Percentiles rank a stretch among this genome's conserved stretches.
phyloP scores from a whole-genome alignment of 2,329 filamentous ascomycete genomes.

The Pseudogymnoascus sp. region DNA sequence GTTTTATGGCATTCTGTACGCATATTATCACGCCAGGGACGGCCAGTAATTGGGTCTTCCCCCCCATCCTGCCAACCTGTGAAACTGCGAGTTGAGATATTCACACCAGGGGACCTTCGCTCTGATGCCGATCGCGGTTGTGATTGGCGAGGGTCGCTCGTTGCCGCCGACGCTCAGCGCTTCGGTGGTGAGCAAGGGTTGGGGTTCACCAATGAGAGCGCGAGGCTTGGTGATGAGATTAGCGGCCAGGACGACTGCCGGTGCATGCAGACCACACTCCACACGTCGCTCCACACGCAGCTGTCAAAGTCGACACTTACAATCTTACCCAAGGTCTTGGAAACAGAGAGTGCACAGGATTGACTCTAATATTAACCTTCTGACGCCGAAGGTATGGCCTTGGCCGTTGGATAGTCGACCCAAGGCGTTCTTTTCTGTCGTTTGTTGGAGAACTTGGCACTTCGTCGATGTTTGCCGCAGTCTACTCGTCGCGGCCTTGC shows the following conservation, averaged over 20 bases:
- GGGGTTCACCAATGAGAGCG: neutral
- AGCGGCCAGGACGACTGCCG: neutral
- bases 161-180: neutral
- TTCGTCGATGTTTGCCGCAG: neutral
- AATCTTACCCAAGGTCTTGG: neutral
- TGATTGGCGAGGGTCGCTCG: neutral
- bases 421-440: neutral
- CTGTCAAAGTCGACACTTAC: neutral
- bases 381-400: constrained; percentile 1
- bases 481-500: neutral
- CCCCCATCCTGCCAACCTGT: neutral
- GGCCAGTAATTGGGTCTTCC: constrained; percentile 3
- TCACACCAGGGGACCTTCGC: neutral
- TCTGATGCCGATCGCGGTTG: neutral
- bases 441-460: neutral
- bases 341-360: neutral
- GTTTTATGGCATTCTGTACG: neutral
- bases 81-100: constrained; percentile 1
- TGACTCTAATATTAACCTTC: constrained; percentile 7
- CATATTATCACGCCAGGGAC: neutral
- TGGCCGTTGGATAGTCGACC: constrained; percentile 1
- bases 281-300: neutral
- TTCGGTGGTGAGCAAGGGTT: neutral
- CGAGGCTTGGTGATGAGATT: neutral
- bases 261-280: neutral